A percentile compares a stretch with the other conserved stretches of the same genome.
Conservation (phyloP, 495 filamentous ascomycete genomes). For the Lophiotrema nucula region DNA sequence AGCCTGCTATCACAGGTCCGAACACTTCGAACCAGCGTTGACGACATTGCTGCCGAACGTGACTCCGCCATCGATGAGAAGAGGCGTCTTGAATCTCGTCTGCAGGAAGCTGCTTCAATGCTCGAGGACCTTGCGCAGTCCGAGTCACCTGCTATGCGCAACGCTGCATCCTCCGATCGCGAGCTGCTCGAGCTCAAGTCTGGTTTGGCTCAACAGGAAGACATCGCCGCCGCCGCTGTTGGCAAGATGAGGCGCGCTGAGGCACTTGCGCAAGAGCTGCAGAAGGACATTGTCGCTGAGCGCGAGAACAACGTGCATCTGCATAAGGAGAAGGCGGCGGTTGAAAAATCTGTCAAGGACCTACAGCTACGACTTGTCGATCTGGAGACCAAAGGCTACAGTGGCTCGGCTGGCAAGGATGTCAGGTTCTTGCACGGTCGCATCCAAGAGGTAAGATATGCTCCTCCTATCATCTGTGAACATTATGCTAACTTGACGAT, state of each 20-base stretch:
- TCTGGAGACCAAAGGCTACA: constrained; percentile 95
- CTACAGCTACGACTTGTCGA: constrained; percentile 87
- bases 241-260: constrained; percentile 99
- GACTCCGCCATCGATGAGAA: constrained; percentile 88
- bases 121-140: constrained; percentile 88
- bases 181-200: constrained; percentile 90
- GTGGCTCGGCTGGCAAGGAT: constrained; percentile 80
- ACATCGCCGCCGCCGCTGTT: constrained; percentile 86
- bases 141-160: constrained; percentile 85
- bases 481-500: constrained; percentile 19
- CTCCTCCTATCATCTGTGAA: constrained; percentile 24
- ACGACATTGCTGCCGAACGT: constrained; percentile 82
- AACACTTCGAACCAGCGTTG: constrained; percentile 74
- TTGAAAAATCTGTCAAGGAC: constrained; percentile 92
- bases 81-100: constrained; percentile 79
- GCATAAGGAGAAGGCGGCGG: constrained; percentile 84
- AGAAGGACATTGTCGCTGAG: constrained; percentile 91
- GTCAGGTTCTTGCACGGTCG: constrained; percentile 92
- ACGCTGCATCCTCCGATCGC: constrained; percentile 85
- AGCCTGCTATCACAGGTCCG: constrained; percentile 89
- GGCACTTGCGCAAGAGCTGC: constrained; percentile 80
- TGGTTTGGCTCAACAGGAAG: constrained; percentile 86
- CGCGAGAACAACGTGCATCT: constrained; percentile 79
- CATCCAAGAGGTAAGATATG: constrained; percentile 80
- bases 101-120: constrained; percentile 82